Evolutionary conservation across 129 eudicot species (phyloP).

Genomic region (Escallonia rubra): DNA sequence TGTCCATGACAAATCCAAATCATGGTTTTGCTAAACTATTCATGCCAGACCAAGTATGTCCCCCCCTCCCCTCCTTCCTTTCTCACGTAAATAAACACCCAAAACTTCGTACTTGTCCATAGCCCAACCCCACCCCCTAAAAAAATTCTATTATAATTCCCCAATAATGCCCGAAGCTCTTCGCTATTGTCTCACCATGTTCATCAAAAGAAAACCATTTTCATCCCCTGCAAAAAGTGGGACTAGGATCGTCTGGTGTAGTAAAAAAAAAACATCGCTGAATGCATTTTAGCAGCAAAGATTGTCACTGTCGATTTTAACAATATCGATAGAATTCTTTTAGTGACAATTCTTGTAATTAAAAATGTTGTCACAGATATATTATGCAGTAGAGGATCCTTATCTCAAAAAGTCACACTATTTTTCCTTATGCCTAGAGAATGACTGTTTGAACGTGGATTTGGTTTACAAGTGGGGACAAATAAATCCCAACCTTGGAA

Average conservation of each 20-base stretch:
- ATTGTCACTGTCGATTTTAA: no score
- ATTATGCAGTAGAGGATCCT: no score
- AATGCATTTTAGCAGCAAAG: not conserved
- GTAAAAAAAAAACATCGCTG: not conserved
- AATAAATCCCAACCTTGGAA: no score
- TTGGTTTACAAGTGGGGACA: no score
- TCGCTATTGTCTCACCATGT: constrained; percentile 14
- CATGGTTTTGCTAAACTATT: constrained; percentile 19
- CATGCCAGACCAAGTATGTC: constrained; percentile 19
- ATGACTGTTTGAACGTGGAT: no score
- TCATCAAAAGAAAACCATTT: not conserved
- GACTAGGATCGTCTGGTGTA: not conserved
- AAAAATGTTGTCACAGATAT: no score
- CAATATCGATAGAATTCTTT: no score
- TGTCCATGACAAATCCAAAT: constrained; percentile 13
- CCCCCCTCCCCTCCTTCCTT: constrained; percentile 21
- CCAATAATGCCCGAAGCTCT: constrained; percentile 5
- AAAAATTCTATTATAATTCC: not conserved
- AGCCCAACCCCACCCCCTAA: not conserved
- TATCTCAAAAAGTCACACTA: no score
- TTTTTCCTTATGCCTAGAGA: no score
- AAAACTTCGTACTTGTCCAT: constrained; percentile 8
- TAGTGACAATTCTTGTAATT: no score
- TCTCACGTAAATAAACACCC: constrained; percentile 6
- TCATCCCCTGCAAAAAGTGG: not conserved